A percentile compares a stretch with the other conserved stretches of the same genome.
Evolutionary conservation across 768 basidiomycete species (phyloP).

Genomic region (Clavaria fumosa): DNA sequence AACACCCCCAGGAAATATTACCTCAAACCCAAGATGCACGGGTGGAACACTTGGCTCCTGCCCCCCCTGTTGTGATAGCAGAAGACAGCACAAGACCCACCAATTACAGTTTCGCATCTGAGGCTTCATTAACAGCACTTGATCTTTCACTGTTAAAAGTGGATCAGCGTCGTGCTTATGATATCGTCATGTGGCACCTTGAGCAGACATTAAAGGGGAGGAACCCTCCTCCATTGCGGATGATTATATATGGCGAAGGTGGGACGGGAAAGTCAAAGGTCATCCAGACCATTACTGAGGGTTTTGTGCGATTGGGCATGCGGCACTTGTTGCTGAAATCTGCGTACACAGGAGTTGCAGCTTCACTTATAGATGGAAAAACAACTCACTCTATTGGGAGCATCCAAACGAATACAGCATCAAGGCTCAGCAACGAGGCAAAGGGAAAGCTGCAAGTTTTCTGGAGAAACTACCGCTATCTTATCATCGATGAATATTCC

Average conservation of each 20-base stretch:
- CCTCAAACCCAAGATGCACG: not conserved
- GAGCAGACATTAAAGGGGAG: conserved; percentile 10
- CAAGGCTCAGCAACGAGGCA: no score
- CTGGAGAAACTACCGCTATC: not conserved
- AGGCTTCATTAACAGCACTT: not conserved
- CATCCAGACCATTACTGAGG: not conserved
- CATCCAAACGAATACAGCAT: not conserved
- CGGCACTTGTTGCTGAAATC: not conserved
- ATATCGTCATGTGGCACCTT: conserved; percentile 19
- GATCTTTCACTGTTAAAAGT: conserved; percentile 7
- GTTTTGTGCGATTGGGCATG: not conserved
- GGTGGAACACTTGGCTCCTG: not conserved
- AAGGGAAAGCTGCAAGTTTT: not conserved
- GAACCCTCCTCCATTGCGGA: conserved; percentile 15
- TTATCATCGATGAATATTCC: not conserved
- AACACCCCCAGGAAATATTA: not conserved
- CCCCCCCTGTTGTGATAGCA: not conserved
- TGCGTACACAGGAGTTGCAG: not conserved
- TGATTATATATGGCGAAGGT: conserved; percentile 22
- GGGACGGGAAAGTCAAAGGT: conserved; percentile 5
- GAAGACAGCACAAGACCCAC: not conserved
- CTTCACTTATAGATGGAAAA: not conserved
- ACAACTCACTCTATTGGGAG: not conserved
- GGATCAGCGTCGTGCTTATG: conserved; percentile 20
- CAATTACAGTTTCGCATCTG: not conserved